These are phyloP conservation scores for Ceratocystis harringtonii DNA, from an alignment of 2,329 filamentous ascomycete species.

Conservation along the genomic window DNA sequence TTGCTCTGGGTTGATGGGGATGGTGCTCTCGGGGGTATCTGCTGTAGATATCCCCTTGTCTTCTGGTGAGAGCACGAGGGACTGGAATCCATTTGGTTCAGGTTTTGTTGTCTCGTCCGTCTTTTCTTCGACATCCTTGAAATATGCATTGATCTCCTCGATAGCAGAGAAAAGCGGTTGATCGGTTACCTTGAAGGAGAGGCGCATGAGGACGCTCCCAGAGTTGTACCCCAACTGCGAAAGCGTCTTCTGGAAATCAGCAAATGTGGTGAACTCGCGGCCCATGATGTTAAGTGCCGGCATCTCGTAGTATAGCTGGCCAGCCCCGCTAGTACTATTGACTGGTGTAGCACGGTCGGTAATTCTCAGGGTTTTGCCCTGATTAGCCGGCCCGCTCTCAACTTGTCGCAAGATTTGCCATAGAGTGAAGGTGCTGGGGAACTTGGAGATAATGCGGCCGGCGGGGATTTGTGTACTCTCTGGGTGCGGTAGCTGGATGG, in stretches of 20 bases:
- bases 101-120: conserved; percentile 10
- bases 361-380: conserved; percentile 54
- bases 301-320: conserved; percentile 74
- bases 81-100: conserved; percentile 8
- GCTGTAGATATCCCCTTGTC: background rate
- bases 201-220: conserved; percentile 62
- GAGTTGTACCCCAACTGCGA: conserved; percentile 75
- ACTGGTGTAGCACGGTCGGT: conserved; percentile 67
- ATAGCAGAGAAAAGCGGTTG: conserved; percentile 75
- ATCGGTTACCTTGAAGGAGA: conserved; percentile 62
- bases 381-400: conserved; percentile 56
- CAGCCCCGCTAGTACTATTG: conserved; percentile 42
- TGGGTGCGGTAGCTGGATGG: conserved; percentile 65
- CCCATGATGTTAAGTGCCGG: conserved; percentile 76
- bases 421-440: conserved; percentile 72
- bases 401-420: conserved; percentile 87
- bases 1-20: background rate
- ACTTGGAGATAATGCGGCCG: conserved; percentile 64
- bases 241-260: conserved; percentile 77
- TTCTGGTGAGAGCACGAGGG: conserved; percentile 7
- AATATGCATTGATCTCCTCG: conserved; percentile 62
- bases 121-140: conserved; percentile 36
- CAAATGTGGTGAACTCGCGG: conserved; percentile 59
- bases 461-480: conserved; percentile 49
- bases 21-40: conserved; percentile 13